These are phyloP conservation scores for Aspergillus nomiae DNA, from an alignment of 2,329 filamentous ascomycete genomes.

Conservation along the genomic window DNA sequence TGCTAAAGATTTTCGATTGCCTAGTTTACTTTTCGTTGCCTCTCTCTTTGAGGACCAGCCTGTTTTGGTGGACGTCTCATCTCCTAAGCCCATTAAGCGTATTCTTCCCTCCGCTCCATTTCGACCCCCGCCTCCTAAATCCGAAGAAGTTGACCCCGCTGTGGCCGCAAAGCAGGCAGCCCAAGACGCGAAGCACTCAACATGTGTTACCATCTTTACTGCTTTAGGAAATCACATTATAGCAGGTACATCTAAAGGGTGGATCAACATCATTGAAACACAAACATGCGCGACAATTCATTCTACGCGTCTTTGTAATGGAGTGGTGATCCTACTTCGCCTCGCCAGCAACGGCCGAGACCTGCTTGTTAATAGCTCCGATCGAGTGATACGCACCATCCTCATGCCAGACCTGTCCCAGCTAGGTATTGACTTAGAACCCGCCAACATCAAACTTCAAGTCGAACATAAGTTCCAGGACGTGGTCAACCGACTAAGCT, in stretches of 20 bases:
- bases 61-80: conserved; percentile 78
- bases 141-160: conserved; percentile 61
- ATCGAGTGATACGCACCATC: conserved; percentile 92
- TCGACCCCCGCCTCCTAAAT: conserved; percentile 65
- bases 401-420: conserved; percentile 74
- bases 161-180: conserved; percentile 81
- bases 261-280: conserved; percentile 91
- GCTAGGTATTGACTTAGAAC: conserved; percentile 64
- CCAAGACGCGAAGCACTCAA: conserved; percentile 92
- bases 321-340: conserved; percentile 84
- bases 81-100: conserved; percentile 70
- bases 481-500: conserved; percentile 88
- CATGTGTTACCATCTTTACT: conserved; percentile 89
- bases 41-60: conserved; percentile 94
- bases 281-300: conserved; percentile 80
- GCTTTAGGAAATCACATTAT: conserved; percentile 84
- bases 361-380: conserved; percentile 87
- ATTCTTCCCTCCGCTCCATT: conserved; percentile 80
- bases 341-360: conserved; percentile 83
- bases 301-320: conserved; percentile 83
- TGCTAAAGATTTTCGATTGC: not conserved
- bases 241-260: conserved; percentile 91
- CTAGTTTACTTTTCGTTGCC: conserved; percentile 79
- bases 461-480: conserved; percentile 99
- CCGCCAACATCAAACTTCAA: conserved; percentile 83